Evolutionary conservation across 1,284 basidiomycete species (phyloP).

Genomic region (Fomitopsis betulina): DNA sequence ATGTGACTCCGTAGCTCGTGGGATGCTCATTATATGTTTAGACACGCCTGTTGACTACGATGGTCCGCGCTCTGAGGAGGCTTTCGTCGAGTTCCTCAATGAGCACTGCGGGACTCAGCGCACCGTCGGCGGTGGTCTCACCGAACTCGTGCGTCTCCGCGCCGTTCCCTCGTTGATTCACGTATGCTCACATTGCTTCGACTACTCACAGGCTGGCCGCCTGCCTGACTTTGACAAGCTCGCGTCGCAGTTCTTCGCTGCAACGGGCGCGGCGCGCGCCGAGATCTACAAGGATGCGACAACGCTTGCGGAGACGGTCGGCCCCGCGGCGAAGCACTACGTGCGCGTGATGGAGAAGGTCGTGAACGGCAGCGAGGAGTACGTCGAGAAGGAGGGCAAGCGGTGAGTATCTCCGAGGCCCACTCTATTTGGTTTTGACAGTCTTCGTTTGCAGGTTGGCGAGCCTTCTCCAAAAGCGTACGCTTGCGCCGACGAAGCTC

Average conservation of each 20-base stretch:
- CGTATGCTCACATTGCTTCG: not conserved
- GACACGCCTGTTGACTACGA: constrained; percentile 65
- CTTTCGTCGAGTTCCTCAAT: constrained; percentile 76
- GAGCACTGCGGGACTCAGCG: constrained; percentile 87
- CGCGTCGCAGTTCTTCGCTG: constrained; percentile 74
- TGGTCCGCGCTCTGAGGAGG: constrained; percentile 61
- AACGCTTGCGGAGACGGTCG: constrained; percentile 39
- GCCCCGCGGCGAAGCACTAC: constrained; percentile 75
- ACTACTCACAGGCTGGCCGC: constrained; percentile 69
- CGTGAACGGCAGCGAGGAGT: constrained; percentile 65
- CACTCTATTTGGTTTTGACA: not conserved
- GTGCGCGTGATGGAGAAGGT: constrained; percentile 91
- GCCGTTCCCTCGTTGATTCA: not conserved
- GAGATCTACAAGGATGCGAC: constrained; percentile 63
- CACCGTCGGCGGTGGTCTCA: constrained; percentile 76
- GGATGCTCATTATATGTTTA: constrained; percentile 3
- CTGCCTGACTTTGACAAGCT: constrained; percentile 75
- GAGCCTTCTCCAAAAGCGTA: constrained; percentile 71
- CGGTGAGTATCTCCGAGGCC: constrained; percentile 53
- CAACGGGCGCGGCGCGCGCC: constrained; percentile 50
- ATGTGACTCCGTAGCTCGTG: not conserved
- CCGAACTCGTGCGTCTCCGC: constrained; percentile 50
- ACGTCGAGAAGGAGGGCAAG: constrained; percentile 83
- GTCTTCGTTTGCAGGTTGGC: constrained; percentile 41
- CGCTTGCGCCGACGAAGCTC: constrained; percentile 72